Conservation (phyloP, 768 basidiomycete genomes). For the Trametes cingulata region DNA sequence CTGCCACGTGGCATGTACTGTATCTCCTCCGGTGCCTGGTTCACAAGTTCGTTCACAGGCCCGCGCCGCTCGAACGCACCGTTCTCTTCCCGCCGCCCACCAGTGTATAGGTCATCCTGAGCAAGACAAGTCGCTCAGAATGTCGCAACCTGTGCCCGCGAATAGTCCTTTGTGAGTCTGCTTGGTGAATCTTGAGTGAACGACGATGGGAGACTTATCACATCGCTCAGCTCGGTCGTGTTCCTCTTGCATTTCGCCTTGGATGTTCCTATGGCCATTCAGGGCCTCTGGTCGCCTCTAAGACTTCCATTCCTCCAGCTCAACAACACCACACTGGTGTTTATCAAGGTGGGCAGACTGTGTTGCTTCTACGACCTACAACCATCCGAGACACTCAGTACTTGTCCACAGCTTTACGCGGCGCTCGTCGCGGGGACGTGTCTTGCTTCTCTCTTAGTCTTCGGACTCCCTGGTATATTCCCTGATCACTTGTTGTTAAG, state of each 20-base stretch:
- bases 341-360: slow-evolving; percentile 62
- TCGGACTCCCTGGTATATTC: slow-evolving; percentile 65
- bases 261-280: slow-evolving; percentile 75
- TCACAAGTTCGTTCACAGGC: not conserved
- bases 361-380: too few relatives aligned
- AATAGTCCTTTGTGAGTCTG: slow-evolving; percentile 24
- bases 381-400: not conserved
- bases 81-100: slow-evolving; percentile 3
- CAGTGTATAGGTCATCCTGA: not conserved
- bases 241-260: slow-evolving; percentile 81
- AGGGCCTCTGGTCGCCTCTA: slow-evolving; percentile 66
- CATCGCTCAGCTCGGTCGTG: slow-evolving; percentile 50
- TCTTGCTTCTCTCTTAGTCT: slow-evolving; percentile 62
- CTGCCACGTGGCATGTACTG: slow-evolving; percentile 14
- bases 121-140: not conserved
- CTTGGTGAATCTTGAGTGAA: not conserved
- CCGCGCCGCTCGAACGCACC: not conserved
- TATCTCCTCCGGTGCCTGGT: slow-evolving; percentile 11
- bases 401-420: slow-evolving; percentile 67
- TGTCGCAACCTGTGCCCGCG: slow-evolving; percentile 21
- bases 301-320: slow-evolving; percentile 74
- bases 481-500: too few relatives aligned
- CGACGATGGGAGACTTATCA: not conserved
- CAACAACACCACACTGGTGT: slow-evolving; percentile 77
- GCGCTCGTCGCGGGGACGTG: slow-evolving; percentile 63